These are phyloP conservation scores for Gyromitra esculenta DNA, from an alignment of 2,329 filamentous ascomycete genomes.

Conservation along the genomic window DNA sequence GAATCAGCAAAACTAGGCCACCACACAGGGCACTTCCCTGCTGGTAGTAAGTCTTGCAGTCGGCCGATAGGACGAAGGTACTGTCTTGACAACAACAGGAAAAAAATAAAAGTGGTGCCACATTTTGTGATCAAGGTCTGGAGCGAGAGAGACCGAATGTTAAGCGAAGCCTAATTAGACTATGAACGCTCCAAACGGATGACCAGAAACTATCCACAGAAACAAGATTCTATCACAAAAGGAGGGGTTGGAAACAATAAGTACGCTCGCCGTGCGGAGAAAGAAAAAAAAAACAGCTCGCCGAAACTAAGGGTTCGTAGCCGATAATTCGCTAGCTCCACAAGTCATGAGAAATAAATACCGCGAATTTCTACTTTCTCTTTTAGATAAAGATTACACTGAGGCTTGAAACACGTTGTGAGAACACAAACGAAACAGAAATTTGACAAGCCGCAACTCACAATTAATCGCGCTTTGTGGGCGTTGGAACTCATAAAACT, in stretches of 20 bases:
- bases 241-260: constrained; percentile 37
- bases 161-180: constrained; percentile 39
- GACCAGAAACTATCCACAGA: constrained; percentile 29
- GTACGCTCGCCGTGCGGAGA: constrained; percentile 19
- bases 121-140: constrained; percentile 34
- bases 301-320: constrained; percentile 23
- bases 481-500: too few relatives aligned
- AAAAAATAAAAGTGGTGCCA: constrained; percentile 42
- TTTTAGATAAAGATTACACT: constrained; percentile 1
- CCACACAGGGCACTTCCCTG: constrained; percentile 25
- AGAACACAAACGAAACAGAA: constrained; percentile 13
- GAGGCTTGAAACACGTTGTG: constrained; percentile 24
- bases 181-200: constrained; percentile 34
- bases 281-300: constrained; percentile 12
- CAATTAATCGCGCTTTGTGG: too few relatives aligned
- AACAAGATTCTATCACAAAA: constrained; percentile 48
- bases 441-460: constrained; percentile 2
- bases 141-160: neutral
- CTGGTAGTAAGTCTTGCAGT: neutral
- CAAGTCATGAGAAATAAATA: constrained; percentile 39
- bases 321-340: constrained; percentile 31
- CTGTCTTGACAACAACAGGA: constrained; percentile 5
- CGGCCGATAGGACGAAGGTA: constrained; percentile 27
- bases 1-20: constrained; percentile 22
- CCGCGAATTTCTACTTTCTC: constrained; percentile 7